Percentiles rank a stretch among this genome's conserved stretches.
These are phyloP conservation scores for Chrysanthemum makinoi DNA, from an alignment of 129 eudicot genomes.

Conservation along the genomic window DNA sequence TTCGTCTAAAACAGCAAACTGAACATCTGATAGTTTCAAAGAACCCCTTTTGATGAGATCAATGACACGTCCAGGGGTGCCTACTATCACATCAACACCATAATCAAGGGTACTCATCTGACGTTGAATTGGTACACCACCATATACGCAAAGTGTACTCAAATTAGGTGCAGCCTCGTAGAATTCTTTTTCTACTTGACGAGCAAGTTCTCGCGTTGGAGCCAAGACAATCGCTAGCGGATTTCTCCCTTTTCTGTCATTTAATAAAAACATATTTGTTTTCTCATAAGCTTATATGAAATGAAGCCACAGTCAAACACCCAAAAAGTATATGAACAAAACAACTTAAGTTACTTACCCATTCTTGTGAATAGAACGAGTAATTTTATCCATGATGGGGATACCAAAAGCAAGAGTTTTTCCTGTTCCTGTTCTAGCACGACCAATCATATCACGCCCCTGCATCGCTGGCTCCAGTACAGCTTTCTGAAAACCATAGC, in stretches of 20 bases:
- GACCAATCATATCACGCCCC: constrained; percentile 96
- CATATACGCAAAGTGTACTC: constrained; percentile 83
- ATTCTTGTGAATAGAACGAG: constrained; percentile 53
- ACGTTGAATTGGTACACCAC: constrained; percentile 73
- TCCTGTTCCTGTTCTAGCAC: constrained; percentile 96
- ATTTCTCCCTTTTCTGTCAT: constrained; percentile 59
- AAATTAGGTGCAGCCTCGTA: constrained; percentile 57
- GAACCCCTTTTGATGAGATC: constrained; percentile 80
- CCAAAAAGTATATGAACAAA: not conserved
- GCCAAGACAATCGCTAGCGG: constrained; percentile 81
- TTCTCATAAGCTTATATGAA: not conserved
- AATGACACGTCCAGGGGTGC: constrained; percentile 93
- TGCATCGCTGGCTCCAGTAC: constrained; percentile 94
- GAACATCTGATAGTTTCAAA: constrained; percentile 61
- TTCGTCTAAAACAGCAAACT: constrained; percentile 84
- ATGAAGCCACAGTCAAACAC: not conserved
- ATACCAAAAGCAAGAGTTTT: constrained; percentile 97
- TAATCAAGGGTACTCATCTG: constrained; percentile 76
- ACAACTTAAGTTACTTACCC: constrained; percentile 47
- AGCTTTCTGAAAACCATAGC: constrained; percentile 56
- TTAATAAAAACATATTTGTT: not conserved
- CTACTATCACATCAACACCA: constrained; percentile 90
- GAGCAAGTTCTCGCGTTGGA: constrained; percentile 93
- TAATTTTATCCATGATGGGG: constrained; percentile 87
- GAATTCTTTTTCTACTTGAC: constrained; percentile 88